Conservation (phyloP, 148 eudicot genomes). For the Salicornia ramosissima region DNA sequence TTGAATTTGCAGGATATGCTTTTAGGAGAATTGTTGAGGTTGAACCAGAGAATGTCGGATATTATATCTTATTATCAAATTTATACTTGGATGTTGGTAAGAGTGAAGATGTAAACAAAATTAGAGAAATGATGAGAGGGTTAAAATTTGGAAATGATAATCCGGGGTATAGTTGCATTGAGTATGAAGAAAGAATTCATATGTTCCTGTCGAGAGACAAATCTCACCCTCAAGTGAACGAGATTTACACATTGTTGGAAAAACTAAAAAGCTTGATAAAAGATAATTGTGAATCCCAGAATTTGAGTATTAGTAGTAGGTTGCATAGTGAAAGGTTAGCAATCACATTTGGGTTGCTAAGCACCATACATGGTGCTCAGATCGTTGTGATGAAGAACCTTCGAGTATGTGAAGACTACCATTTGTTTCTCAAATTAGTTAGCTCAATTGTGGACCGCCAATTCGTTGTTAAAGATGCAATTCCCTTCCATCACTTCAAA, state of each 20-base stretch:
- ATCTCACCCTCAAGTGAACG: conserved; percentile 51
- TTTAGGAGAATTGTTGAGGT: conserved; percentile 47
- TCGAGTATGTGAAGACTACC: conserved; percentile 75
- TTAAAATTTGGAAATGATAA: conserved; percentile 56
- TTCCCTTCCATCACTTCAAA: conserved; percentile 74
- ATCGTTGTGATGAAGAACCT: conserved; percentile 76
- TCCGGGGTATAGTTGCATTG: conserved; percentile 74
- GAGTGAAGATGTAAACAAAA: conserved; percentile 41
- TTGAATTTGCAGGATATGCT: conserved; percentile 57
- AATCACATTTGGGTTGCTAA: conserved; percentile 57
- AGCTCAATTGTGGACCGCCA: conserved; percentile 53
- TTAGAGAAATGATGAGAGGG: conserved; percentile 60
- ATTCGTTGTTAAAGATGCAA: conserved; percentile 68
- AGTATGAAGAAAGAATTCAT: conserved; percentile 48
- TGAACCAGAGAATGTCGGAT: conserved; percentile 69
- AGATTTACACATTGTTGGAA: conserved; percentile 45
- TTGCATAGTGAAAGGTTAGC: conserved; percentile 80
- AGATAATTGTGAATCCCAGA: conserved; percentile 20
- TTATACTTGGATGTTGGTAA: conserved; percentile 43
- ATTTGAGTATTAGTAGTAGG: conserved; percentile 19
- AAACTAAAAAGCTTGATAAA: conserved; percentile 39
- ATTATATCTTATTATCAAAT: conserved; percentile 60
- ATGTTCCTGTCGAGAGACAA: conserved; percentile 68
- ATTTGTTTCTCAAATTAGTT: conserved; percentile 55
- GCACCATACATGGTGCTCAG: conserved; percentile 34